A percentile compares a stretch with the other conserved stretches of the same genome.
Evolutionary conservation across 352 stramenopile genomes (phyloP).

Genomic region (Pythium aphanidermatum): DNA sequence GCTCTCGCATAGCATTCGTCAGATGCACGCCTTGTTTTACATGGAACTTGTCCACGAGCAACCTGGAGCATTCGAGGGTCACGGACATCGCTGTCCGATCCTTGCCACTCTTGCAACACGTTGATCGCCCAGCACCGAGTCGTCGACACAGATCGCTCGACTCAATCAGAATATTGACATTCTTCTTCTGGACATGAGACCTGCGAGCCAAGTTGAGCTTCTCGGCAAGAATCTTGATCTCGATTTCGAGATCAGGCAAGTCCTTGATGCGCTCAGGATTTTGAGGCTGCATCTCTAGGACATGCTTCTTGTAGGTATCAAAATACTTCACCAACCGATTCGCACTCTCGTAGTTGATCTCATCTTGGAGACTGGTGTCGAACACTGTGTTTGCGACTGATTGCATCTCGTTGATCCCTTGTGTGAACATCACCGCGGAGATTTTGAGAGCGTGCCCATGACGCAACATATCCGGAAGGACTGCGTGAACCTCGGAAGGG

Average conservation of each 20-base stretch:
- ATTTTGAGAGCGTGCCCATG: slow-evolving; percentile 69
- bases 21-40: slow-evolving; percentile 83
- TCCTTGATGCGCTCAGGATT: slow-evolving; percentile 22
- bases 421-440: slow-evolving; percentile 78
- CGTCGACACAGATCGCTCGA: slow-evolving; percentile 86
- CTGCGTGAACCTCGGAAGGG: slow-evolving; percentile 42
- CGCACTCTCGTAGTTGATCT: slow-evolving; percentile 78
- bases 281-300: slow-evolving; percentile 15
- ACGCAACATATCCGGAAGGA: slow-evolving; percentile 55
- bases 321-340: slow-evolving; percentile 70
- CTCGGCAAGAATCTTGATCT: slow-evolving; percentile 50
- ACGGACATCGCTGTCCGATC: slow-evolving; percentile 97
- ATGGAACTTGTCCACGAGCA: slow-evolving; percentile 87
- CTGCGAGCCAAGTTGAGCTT: slow-evolving; percentile 52
- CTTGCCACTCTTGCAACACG: slow-evolving; percentile 98
- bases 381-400: slow-evolving; percentile 86
- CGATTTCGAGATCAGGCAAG: slow-evolving; percentile 41
- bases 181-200: slow-evolving; percentile 77
- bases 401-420: slow-evolving; percentile 94
- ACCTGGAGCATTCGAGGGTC: slow-evolving; percentile 92
- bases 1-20: slow-evolving; percentile 82
- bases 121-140: slow-evolving; percentile 87
- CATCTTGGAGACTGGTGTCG: slow-evolving; percentile 79
- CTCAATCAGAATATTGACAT: slow-evolving; percentile 82
- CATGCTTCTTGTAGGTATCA: slow-evolving; percentile 63